Evolutionary conservation across 164 flowering plant species (phyloP), one percentile per base, ranked within the genome.

Genomic region (Liriodendron chinense): DNA sequence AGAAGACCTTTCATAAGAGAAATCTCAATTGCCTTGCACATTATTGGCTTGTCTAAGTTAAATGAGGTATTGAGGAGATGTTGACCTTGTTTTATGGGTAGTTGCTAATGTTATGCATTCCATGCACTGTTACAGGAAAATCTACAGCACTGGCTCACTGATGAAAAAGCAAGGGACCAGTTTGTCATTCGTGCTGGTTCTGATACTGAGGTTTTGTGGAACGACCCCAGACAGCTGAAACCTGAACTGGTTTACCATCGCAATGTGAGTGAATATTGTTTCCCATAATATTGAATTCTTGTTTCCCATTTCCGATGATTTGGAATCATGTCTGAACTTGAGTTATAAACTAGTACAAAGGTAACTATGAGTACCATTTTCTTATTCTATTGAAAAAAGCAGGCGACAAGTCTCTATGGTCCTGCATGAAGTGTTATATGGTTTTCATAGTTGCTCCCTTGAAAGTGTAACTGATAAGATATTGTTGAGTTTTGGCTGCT

Each of bases 181-280:
- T 90, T 91, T 88, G 98, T 96, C 43, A 91, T 96, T 76, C 94
- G 98, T 72, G 85, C 97, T 78, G 92, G 89, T 25, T 21, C 80
- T 1, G 94, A 90, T 50, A 93, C 98, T n/a, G 98, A 94, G 82
- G 94, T 96, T 72, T 70, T 91, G 10, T 96, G 99, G 99, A 96
- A 96, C 80, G 99, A 96, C 85, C 90, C 93, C 2, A 89, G 96
- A 63, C 97, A 92, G 0, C 47, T 85, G 85, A 94, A 88, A 83
- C 91, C 98, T 70, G 98, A 94, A 20, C 94, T 86, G 78, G 97
- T 91, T 71, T 93, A 96, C 80, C 89, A 85, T 70, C 94, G 96
- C 50, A 9, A 79, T 65, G 98, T 93, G 72, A 84, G 94, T 87
- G n/a, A 72, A 53, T 53, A 28, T 28, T 28, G 34, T 28, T 50